phyloP scores from a whole-genome alignment of 176 grass and related monocot genomes.

The Oryza australiensis region DNA sequence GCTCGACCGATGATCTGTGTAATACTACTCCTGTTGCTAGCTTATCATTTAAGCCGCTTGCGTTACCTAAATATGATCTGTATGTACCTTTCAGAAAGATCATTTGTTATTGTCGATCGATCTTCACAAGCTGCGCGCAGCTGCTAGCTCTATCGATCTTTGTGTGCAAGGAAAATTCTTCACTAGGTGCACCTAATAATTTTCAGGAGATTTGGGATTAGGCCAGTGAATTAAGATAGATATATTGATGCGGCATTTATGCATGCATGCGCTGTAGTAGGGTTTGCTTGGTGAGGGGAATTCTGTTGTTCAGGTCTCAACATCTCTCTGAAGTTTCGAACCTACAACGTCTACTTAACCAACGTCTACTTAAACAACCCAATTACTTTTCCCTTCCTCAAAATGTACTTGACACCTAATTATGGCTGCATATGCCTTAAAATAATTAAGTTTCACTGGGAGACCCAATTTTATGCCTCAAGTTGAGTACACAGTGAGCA shows the following conservation, averaged over 20 bases:
- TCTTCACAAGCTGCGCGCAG: constrained; percentile 1
- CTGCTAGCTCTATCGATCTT: constrained; percentile 10
- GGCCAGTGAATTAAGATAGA: constrained; percentile 13
- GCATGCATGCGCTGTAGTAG: constrained; percentile 18
- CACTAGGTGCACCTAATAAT: constrained; percentile 49
- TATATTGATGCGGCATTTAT: neutral
- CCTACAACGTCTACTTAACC: constrained; percentile 98
- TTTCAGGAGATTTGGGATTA: constrained; percentile 27
- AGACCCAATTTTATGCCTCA: neutral
- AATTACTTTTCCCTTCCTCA: constrained; percentile 46
- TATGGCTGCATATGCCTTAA: constrained; percentile 53
- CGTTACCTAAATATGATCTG: neutral
- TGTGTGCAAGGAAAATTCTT: constrained; percentile 43
- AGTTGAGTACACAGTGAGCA: neutral
- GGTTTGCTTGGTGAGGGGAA: constrained; percentile 86
- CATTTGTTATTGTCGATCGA: constrained; percentile 36
- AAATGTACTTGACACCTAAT: constrained; percentile 48
- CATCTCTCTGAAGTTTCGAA: constrained; percentile 88
- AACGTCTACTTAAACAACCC: constrained; percentile 99
- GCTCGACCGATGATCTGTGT: neutral
- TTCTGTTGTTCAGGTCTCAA: constrained; percentile 81
- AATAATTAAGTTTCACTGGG: constrained; percentile 38
- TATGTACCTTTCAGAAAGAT: constrained; percentile 44
- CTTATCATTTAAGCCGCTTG: neutral
- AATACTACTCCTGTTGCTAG: neutral